Evolutionary conservation across 306 rosid species (phyloP).

Genomic region (Malus sylvestris): DNA sequence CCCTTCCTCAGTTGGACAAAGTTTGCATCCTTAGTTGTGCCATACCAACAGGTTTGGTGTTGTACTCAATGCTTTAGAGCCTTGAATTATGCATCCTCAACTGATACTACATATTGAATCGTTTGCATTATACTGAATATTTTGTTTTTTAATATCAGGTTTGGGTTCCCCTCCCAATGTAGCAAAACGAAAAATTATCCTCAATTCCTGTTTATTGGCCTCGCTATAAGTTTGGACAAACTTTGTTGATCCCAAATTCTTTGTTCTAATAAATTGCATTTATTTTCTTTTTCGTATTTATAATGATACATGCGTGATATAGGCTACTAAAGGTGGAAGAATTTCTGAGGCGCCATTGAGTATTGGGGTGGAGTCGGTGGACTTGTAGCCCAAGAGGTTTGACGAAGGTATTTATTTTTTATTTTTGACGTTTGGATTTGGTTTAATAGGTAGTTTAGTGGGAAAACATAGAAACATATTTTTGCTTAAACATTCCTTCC

Average conservation of each 20-base stretch:
- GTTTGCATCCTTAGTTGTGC: no score
- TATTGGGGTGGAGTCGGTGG: slow-evolving; percentile 23
- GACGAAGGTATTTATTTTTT: background rate
- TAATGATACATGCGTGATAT: background rate
- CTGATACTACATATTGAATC: no score
- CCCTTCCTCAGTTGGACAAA: no score
- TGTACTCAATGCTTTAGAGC: no score
- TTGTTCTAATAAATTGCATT: background rate
- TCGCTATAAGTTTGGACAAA: no score
- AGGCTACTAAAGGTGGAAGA: slow-evolving; percentile 48
- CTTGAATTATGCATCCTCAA: no score
- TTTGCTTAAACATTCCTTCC: background rate
- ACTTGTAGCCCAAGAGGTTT: slow-evolving; percentile 1
- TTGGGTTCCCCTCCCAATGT: no score
- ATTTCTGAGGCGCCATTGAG: slow-evolving; percentile 32
- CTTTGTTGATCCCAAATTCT: background rate
- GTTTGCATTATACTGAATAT: no score
- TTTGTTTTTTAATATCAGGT: no score
- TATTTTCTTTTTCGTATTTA: background rate
- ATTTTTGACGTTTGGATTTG: background rate
- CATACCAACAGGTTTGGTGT: no score
- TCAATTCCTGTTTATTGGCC: no score
- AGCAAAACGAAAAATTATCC: no score
- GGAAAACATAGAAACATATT: background rate
- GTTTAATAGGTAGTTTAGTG: background rate